phyloP scores from a whole-genome alignment of 2,329 filamentous ascomycete species.

The Fusarium tjaetaba region DNA sequence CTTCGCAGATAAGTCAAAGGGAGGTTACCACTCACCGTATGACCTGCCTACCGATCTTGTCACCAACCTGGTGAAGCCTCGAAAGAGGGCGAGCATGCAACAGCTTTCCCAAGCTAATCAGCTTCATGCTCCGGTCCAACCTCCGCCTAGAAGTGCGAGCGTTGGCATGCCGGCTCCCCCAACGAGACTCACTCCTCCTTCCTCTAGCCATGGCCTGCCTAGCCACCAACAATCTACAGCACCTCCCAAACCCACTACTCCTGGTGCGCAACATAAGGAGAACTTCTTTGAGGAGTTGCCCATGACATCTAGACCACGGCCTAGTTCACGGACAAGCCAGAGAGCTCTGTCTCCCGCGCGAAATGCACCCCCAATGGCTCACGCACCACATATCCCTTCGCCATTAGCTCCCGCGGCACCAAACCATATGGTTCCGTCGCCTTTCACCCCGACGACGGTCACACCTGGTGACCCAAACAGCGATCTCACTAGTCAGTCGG shows the following conservation, averaged over 20 bases:
- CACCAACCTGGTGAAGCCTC: constrained; percentile 65
- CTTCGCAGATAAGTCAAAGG: constrained; percentile 90
- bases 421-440: constrained; percentile 36
- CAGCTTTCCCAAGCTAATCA: constrained; percentile 58
- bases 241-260: constrained; percentile 49
- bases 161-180: constrained; percentile 53
- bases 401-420: constrained; percentile 39
- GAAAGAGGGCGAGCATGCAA: constrained; percentile 70
- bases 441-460: constrained; percentile 12
- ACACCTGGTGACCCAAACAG: constrained; percentile 16
- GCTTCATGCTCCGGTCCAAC: constrained; percentile 52
- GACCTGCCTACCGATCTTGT: constrained; percentile 89
- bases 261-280: constrained; percentile 54
- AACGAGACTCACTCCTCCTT: constrained; percentile 44
- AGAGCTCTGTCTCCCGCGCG: constrained; percentile 56
- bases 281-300: constrained; percentile 85
- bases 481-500: constrained; percentile 17
- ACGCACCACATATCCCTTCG: constrained; percentile 39
- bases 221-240: constrained; percentile 48
- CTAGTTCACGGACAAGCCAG: constrained; percentile 64
- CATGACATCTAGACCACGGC: constrained; percentile 68
- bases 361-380: constrained; percentile 41
- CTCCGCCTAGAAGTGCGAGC: constrained; percentile 70
- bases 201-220: constrained; percentile 48
- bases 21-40: constrained; percentile 93